Base-by-base conservation (phyloP, 75 land plant genomes). In the Pinus taeda region DNA sequence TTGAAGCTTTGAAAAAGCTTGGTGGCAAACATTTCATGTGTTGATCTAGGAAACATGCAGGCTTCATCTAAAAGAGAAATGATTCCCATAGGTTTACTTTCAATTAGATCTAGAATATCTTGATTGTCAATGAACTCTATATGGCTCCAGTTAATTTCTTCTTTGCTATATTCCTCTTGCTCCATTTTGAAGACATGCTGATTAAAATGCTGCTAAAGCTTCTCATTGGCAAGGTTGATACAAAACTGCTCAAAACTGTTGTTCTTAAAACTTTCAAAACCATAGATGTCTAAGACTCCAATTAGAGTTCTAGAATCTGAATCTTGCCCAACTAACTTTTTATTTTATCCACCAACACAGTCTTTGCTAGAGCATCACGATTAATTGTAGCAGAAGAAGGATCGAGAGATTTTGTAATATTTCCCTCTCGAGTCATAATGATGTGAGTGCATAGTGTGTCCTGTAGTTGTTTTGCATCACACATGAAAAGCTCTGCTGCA, bases 161-260 rank as follows among this genome's bases (percentile, higher is more conserved):
- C 97, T 67, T 80, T 90, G 45, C 75, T 79, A 76, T 94, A 94
- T 55, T 94, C 97, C 57, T 94, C 97, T 82, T 94, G 97, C 83
- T 94, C 94, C 95, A 92, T 90, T 82, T 94, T 94, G 60, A 94
- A 94, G n/a, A n/a, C n/a, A n/a, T n/a, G n/a, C n/a, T n/a, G n/a
- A n/a, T n/a, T n/a, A n/a, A n/a, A n/a, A n/a, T n/a, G n/a, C n/a
- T n/a, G n/a, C n/a, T n/a, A n/a, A n/a, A n/a, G n/a, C n/a, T n/a
- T n/a, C n/a, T n/a, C n/a, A n/a, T n/a, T n/a, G n/a, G n/a, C n/a
- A n/a, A n/a, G n/a, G n/a, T n/a, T n/a, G n/a, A n/a, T n/a, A n/a
- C n/a, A n/a, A n/a, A n/a, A n/a, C n/a, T n/a, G n/a, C n/a, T n/a
- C n/a, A n/a, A n/a, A n/a, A n/a, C n/a, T n/a, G n/a, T n/a, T n/a